phyloP scores from a whole-genome alignment of 148 eudicot genomes.

The Camellia granthamiana region DNA sequence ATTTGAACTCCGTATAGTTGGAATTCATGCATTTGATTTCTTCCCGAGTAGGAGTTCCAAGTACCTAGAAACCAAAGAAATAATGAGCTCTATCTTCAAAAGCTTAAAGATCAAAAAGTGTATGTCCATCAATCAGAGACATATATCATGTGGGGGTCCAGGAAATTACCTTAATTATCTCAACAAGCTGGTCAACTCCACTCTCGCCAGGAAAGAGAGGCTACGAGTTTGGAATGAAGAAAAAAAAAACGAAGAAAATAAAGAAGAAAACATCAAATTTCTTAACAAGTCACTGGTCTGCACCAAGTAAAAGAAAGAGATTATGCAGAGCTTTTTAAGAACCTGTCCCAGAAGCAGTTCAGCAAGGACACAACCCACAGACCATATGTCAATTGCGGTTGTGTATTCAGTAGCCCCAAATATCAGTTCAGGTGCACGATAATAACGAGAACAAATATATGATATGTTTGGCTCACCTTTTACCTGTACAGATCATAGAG shows the following conservation, averaged over 20 bases:
- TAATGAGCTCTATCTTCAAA: background rate
- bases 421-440: slow-evolving; percentile 54
- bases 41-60: slow-evolving; percentile 44
- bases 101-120: background rate
- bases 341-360: slow-evolving; percentile 58
- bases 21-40: slow-evolving; percentile 47
- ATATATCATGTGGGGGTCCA: background rate
- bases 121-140: background rate
- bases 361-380: slow-evolving; percentile 51
- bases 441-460: slow-evolving; percentile 53
- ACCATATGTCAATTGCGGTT: slow-evolving; percentile 52
- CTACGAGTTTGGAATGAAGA: slow-evolving; percentile 21
- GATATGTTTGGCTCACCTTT: slow-evolving; percentile 62
- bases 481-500: slow-evolving; percentile 25
- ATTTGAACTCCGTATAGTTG: slow-evolving; percentile 38
- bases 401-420: slow-evolving; percentile 60
- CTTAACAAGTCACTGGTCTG: background rate
- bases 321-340: background rate
- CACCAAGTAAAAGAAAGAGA: background rate
- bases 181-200: slow-evolving; percentile 59
- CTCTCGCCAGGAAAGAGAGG: slow-evolving; percentile 60
- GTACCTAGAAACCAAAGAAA: slow-evolving; percentile 22
- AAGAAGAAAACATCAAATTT: background rate
- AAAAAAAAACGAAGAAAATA: background rate
- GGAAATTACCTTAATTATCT: slow-evolving; percentile 43